Evolutionary conservation across 23 red algal genomes (phyloP), one percentile per base, ranked within the genome.

Genomic region (Gracilaria vermiculophylla): DNA sequence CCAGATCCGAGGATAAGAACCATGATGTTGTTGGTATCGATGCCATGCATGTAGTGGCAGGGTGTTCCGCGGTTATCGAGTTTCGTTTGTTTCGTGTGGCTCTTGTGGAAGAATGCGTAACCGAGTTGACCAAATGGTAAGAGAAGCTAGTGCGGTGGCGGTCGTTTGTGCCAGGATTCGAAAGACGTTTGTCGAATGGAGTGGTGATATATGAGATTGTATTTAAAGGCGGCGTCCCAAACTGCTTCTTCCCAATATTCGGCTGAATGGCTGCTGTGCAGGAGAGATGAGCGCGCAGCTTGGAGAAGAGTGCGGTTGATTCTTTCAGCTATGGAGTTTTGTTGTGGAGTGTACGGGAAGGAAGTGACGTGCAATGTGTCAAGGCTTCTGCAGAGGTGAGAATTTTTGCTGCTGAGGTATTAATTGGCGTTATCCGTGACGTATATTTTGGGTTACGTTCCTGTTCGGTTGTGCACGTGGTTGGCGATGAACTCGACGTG

Each of bases 321-420:
- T 54, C 83, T 42, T 31, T 75, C 83, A 15, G 65, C 83, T 1
- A 58, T 2, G 7, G 58, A 57, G 20, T 87, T 87, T 76, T 87
- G 0, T 47, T 87, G 83, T 16, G 83, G 67, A 35, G 11, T 36
- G 50, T 87, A 60, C 6, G 83, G 47, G 5, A 31, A n/a, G 13
- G 43, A 28, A 1, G 41, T 44, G 31, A 7, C 23, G 41, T 33
- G 3, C 12, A 13, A 10, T 4, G 45, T 83, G 37, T 40, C 79
- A n/a, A 52, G 39, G 3, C 4, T 13, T 3, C 19, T 51, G 24
- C n/a, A 16, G 23, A 67, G 10, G 2, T 51, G 27, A 10, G 7
- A 17, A 17, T 65, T 24, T 2, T 16, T 25, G 28, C 43, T 8
- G 43, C 43, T 8, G 10, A 27, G 7, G 80, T 52, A 35, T 69